Base-by-base conservation (phyloP, 768 basidiomycete species). In the Russula abietina region DNA sequence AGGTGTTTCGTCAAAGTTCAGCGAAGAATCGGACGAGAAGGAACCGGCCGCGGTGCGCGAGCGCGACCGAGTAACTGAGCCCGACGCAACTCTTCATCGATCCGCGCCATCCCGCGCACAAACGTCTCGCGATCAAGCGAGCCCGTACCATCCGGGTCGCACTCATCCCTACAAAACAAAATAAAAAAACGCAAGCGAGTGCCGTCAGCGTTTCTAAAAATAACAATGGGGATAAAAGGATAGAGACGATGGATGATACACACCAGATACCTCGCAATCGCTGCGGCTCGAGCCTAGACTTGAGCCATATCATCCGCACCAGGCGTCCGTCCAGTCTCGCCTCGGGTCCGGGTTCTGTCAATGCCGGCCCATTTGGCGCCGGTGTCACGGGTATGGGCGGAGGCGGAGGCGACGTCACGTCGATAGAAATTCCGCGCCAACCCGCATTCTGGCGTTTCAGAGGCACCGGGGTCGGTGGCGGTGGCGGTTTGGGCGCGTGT, bases 91-190 rank as follows among this genome's bases (percentile, higher is more conserved):
- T 89, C 88, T 70, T 88, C 87, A 70, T 91, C 89, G 30, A 91
- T 87, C 38, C 83, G 80, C 86, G 86, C 88, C 87, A 89, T 89
- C 57, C 88, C 89, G 61, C 78, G 80, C 51, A 82, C 80, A 67
- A 91, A 91, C 19, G 75, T 74, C 19, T 88, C 86, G 2, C 81
- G 74, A 63, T 83, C 80, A 8, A 91, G 75, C 17, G 76, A 76
- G 6, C 87, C 88, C 32, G 71, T 75, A 3, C 74, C 69, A 7
- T 73, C 72, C 2, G 78, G 71, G 70, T 89, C 88, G 65, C 84
- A 88, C 68, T 88, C 88, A 55, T 76, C 76, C 88, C 88, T 90
- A 28, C 16, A 49, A 60, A 52, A 45, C 6, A 30, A 30, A 11
- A 30, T 4, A 30, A 3, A 30, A 30, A 30, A 30, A 30, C 30